These are phyloP conservation scores for Citrus trifoliata DNA, from an alignment of 345 rosid species.

Conservation along the genomic window DNA sequence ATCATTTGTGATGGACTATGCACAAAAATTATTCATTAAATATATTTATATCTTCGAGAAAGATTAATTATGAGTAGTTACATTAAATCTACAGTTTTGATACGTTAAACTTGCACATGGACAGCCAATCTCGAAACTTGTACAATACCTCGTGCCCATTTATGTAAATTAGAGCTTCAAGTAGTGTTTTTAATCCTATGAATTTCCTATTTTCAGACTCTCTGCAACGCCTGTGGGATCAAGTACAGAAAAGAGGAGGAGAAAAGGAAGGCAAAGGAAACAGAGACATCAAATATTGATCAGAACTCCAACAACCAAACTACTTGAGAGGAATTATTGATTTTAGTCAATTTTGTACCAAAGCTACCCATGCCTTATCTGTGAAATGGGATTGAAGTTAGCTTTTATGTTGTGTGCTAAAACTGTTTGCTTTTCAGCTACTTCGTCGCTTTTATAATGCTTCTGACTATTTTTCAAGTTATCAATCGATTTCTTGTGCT, in stretches of 20 bases:
- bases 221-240: conserved; percentile 40
- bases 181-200: too few relatives aligned
- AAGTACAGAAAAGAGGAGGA: conserved; percentile 32
- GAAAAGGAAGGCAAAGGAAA: conserved; percentile 4
- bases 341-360: not conserved
- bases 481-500: not conserved
- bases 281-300: not conserved
- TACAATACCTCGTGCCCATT: too few relatives aligned
- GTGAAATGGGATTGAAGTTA: not conserved
- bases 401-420: not conserved
- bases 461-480: not conserved
- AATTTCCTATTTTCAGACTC: conserved; percentile 15
- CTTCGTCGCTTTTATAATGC: not conserved
- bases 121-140: too few relatives aligned
- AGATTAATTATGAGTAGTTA: not conserved
- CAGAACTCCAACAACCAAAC: not conserved
- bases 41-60: not conserved
- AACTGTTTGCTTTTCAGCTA: not conserved
- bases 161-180: too few relatives aligned
- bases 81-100: not conserved
- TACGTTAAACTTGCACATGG: not conserved
- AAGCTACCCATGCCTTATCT: not conserved
- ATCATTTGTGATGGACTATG: too few relatives aligned
- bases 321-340: not conserved
- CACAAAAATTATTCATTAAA: too few relatives aligned